A percentile compares a stretch with the other conserved stretches of the same genome.
Evolutionary conservation across 1,284 basidiomycete genomes (phyloP).

Genomic region (Irpex sp.): DNA sequence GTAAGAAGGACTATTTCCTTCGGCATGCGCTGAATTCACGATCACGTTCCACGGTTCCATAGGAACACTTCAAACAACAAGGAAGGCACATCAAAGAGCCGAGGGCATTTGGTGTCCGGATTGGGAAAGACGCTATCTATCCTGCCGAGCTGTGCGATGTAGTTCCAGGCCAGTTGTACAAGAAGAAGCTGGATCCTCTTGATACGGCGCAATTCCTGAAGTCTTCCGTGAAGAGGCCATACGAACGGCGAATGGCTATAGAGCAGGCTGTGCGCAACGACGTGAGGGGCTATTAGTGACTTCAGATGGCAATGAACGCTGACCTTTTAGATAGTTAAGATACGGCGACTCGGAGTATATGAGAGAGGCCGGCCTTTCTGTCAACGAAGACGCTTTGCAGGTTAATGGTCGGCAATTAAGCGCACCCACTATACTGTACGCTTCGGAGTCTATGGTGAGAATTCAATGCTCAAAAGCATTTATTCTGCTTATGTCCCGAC

Average conservation of each 20-base stretch:
- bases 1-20: constrained; percentile 19
- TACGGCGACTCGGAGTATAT: constrained; percentile 33
- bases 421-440: constrained; percentile 28
- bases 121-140: constrained; percentile 31
- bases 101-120: constrained; percentile 34
- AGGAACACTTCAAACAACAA: constrained; percentile 37
- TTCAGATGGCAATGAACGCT: neutral
- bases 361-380: constrained; percentile 27
- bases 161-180: constrained; percentile 44
- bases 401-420: constrained; percentile 23
- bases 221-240: constrained; percentile 40
- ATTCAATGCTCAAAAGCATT: neutral
- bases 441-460: neutral
- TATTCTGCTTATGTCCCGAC: neutral
- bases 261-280: constrained; percentile 25
- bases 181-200: constrained; percentile 38
- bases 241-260: constrained; percentile 33
- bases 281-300: constrained; percentile 14
- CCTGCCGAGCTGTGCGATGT: constrained; percentile 49
- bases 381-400: constrained; percentile 21
- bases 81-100: constrained; percentile 30
- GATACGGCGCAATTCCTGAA: constrained; percentile 36
- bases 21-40: neutral
- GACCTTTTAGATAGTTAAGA: constrained; percentile 18
- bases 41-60: neutral